Conservation (phyloP, 75 land plant species). For the Cupressus sempervirens region DNA sequence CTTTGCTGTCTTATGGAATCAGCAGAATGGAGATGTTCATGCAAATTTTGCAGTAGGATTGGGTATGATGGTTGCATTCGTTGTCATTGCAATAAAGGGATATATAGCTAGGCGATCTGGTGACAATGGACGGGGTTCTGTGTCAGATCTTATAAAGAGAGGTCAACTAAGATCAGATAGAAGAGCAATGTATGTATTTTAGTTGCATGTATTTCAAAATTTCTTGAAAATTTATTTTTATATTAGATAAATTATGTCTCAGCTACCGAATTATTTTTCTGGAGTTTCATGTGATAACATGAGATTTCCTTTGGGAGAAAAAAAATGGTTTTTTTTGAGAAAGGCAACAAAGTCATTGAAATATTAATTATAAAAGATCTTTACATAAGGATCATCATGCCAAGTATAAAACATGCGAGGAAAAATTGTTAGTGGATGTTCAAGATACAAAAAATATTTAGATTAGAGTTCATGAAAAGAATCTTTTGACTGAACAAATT, state of each 20-base stretch:
- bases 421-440: background rate
- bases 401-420: background rate
- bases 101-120: constrained; percentile 30
- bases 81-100: constrained; percentile 42
- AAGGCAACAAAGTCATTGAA: no score
- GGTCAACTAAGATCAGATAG: constrained; percentile 87
- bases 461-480: background rate
- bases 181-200: constrained; percentile 72
- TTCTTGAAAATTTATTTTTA: background rate
- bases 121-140: constrained; percentile 56
- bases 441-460: background rate
- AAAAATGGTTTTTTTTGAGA: no score
- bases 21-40: constrained; percentile 19
- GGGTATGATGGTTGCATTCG: constrained; percentile 30
- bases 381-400: no score
- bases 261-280: background rate
- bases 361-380: no score
- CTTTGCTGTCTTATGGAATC: constrained; percentile 6
- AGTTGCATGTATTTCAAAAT: background rate
- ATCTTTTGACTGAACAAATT: background rate
- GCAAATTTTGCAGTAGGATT: constrained; percentile 42
- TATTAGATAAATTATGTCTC: background rate
- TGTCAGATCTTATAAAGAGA: constrained; percentile 83
- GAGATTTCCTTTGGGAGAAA: background rate
- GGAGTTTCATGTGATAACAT: background rate